Evolutionary conservation across 1,284 basidiomycete genomes (phyloP), one percentile per base, ranked within the genome.

Genomic region (Sutorius eximius): DNA sequence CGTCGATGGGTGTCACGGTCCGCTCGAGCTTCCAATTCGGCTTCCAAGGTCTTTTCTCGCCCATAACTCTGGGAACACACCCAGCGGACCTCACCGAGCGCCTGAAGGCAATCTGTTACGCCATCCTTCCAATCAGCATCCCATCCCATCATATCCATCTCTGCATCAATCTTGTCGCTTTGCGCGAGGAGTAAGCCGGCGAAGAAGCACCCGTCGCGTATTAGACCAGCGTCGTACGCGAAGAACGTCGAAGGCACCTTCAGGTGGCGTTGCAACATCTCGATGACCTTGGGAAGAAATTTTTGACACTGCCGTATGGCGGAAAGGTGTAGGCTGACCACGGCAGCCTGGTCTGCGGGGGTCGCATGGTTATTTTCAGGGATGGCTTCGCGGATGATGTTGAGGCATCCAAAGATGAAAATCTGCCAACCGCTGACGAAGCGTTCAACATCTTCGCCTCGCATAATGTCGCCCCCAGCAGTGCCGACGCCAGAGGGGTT

Each of bases 41-140:
- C 75, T 53, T 76, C 76, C 45, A 91, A 73, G 0, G 81, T 82
- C 57, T 82, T 80, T 62, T 83, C 82, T 41, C 86, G 77, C 63
- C 91, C 89, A 53, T 85, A 82, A 54, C 81, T 84, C 65, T 86
- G 86, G 12, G 86, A 86, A 66, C 85, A 89, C 4, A 82, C 83
- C 91, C 92, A 95, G 12, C 83, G 82, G 80, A 92, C 87, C 66
- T 90, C 83, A 11, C 81, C 74, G 15, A 95, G 78, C 6, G 90
- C 89, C 18, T 80, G 76, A 1, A 94, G 72, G 62, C 89, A 93
- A 11, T 84, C 71, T 33, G 80, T 75, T 22, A 92, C 80, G 40
- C 89, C 88, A 24, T 91, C 88, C 46, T 87, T 83, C 22, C 78
- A 70, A 15, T 82, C 82, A 10, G 71, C 71, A 20, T 85, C 77